Conservation (phyloP, 2,329 filamentous ascomycete species). For the Tolypocladium endophyticum region DNA sequence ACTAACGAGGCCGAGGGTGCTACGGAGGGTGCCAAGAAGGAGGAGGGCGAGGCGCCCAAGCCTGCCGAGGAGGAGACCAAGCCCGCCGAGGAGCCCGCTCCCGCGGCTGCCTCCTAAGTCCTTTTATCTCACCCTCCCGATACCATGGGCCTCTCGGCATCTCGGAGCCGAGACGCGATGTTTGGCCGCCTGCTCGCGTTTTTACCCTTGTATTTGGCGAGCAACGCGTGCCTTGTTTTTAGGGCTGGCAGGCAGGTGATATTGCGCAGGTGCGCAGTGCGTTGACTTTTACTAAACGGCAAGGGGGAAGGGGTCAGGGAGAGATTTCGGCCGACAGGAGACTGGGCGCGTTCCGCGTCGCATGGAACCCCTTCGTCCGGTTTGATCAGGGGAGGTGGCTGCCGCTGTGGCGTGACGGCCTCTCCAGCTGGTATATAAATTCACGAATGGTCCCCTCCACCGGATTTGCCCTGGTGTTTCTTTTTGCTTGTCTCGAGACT, state of each 20-base stretch:
- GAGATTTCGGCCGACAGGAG: conserved; percentile 28
- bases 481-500: conserved; percentile 6
- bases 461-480: conserved; percentile 2
- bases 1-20: conserved; percentile 62
- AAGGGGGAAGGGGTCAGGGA: conserved; percentile 24
- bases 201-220: conserved; percentile 7
- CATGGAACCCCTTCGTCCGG: conserved; percentile 20
- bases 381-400: conserved; percentile 12
- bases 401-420: conserved; percentile 10
- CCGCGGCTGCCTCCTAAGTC: conserved; percentile 43
- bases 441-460: conserved; percentile 1
- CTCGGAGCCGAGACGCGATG: conserved; percentile 23
- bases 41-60: conserved; percentile 39
- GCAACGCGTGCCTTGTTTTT: conserved; percentile 17
- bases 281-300: conserved; percentile 20
- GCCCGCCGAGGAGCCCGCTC: conserved; percentile 25
- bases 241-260: conserved; percentile 24
- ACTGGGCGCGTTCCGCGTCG: conserved; percentile 9
- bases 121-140: conserved; percentile 16
- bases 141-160: conserved; percentile 27
- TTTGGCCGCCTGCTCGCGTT: conserved; percentile 13
- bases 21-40: conserved; percentile 44
- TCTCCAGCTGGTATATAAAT: conserved; percentile 14
- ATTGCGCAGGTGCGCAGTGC: conserved; percentile 20
- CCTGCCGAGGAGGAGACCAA: conserved; percentile 32